These are phyloP conservation scores for Aspergillus sp. DNA, from an alignment of 2,329 filamentous ascomycete genomes.

Conservation along the genomic window DNA sequence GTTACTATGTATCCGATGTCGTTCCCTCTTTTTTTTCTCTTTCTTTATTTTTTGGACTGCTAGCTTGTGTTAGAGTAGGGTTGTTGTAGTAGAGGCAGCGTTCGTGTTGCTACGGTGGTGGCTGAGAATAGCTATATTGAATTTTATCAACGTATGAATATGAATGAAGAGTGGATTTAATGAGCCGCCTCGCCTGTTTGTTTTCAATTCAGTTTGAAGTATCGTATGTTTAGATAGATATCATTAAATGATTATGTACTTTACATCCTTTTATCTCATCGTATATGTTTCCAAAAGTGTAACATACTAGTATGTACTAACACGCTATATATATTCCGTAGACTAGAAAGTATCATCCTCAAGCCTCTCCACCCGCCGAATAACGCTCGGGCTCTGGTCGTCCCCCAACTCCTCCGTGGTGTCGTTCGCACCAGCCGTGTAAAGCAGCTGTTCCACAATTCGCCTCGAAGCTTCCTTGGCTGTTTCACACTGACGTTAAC, in stretches of 20 bases:
- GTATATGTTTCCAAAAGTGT: neutral
- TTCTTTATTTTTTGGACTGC: conserved; percentile 1
- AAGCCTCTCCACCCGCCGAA: conserved; percentile 40
- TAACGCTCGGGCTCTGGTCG: conserved; percentile 46
- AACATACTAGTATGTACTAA: neutral
- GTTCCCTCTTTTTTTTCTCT: neutral
- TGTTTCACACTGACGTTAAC: conserved; percentile 17
- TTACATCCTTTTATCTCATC: neutral
- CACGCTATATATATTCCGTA: neutral
- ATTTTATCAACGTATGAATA: neutral
- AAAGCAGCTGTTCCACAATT: conserved; percentile 49
- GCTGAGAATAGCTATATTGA: too few relatives aligned
- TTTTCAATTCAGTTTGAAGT: neutral
- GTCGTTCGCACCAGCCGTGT: conserved; percentile 46
- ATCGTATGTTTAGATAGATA: neutral
- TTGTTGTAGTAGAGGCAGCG: neutral
- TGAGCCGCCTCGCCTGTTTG: neutral
- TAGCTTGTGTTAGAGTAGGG: neutral
- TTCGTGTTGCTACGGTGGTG: neutral
- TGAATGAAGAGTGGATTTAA: neutral
- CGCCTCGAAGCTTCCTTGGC: conserved; percentile 52
- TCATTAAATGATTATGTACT: too few relatives aligned
- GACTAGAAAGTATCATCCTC: conserved; percentile 52
- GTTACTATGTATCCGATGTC: neutral
- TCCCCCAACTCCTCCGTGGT: conserved; percentile 38